Evolutionary conservation across 371 early-diverging fungal genomes (phyloP).

Genomic region (Dinochytrium kinnereticum): DNA sequence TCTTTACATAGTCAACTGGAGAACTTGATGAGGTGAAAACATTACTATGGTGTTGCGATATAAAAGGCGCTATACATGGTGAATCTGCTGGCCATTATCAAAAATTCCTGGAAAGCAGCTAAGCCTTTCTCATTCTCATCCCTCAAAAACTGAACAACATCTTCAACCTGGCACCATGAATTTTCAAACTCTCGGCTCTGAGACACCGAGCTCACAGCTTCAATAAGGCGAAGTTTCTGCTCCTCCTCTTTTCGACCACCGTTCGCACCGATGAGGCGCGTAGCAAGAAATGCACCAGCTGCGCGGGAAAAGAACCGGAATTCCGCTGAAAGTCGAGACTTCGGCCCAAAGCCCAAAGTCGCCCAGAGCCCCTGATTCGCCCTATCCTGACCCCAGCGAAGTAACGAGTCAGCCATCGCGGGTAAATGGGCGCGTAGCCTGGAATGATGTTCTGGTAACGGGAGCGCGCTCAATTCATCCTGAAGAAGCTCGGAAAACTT

Average conservation of each 20-base stretch:
- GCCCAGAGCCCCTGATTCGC: conserved; percentile 47
- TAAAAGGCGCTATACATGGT: not conserved
- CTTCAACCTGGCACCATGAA: conserved; percentile 12
- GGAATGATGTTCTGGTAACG: conserved; percentile 37
- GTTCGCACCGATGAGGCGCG: conserved; percentile 20
- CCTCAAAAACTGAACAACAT: not conserved
- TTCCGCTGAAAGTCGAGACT: conserved; percentile 32
- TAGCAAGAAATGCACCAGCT: conserved; percentile 39
- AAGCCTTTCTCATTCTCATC: not conserved
- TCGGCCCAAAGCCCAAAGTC: conserved; percentile 44
- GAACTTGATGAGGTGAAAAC: too few relatives aligned
- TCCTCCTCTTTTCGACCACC: conserved; percentile 9
- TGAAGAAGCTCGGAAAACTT: conserved; percentile 39
- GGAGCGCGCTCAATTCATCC: conserved; percentile 20
- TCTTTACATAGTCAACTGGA: too few relatives aligned
- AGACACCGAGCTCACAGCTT: not conserved
- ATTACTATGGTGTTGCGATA: too few relatives aligned
- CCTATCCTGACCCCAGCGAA: conserved; percentile 46
- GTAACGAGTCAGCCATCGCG: conserved; percentile 37
- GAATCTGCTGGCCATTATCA: not conserved
- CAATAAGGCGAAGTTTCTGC: conserved; percentile 2
- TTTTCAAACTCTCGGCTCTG: conserved; percentile 13
- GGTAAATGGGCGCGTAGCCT: conserved; percentile 41
- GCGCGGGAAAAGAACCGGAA: conserved; percentile 39
- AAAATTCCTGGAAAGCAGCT: not conserved